Evolutionary conservation across 805 yeast species (phyloP).

Genomic region (Candida arabinofermentans): DNA sequence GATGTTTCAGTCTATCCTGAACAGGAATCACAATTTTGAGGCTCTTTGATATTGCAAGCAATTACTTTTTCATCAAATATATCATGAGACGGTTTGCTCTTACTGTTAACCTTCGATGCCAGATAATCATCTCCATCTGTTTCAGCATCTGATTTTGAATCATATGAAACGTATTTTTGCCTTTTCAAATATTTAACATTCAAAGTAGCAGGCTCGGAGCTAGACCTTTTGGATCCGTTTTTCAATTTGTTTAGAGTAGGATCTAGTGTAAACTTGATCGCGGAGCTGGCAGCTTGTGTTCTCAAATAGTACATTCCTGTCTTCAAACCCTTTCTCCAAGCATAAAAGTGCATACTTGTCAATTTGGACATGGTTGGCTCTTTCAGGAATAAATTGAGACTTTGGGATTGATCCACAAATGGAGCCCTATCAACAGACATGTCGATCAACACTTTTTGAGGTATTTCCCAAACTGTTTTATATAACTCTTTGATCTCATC

Average conservation of each 20-base stretch:
- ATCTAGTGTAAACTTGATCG: constrained; percentile 86
- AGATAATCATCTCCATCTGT: not conserved
- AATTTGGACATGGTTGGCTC: constrained; percentile 95
- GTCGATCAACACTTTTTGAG: constrained; percentile 80
- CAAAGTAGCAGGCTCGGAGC: constrained; percentile 11
- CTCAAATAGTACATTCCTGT: constrained; percentile 98
- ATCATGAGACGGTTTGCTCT: constrained; percentile 2
- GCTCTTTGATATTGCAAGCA: constrained; percentile 19
- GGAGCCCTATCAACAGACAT: constrained; percentile 80
- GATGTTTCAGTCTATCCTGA: constrained; percentile 24
- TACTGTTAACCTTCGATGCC: not conserved
- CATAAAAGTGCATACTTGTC: constrained; percentile 97
- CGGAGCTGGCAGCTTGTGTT: constrained; percentile 96
- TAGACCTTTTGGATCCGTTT: constrained; percentile 9
- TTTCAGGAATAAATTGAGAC: constrained; percentile 81
- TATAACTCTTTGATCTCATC: constrained; percentile 70
- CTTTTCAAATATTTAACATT: constrained; percentile 7
- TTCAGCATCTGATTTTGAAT: not conserved
- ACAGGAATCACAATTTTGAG: constrained; percentile 38
- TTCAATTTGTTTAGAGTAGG: constrained; percentile 19
- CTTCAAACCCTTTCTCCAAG: constrained; percentile 97
- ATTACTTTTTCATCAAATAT: constrained; percentile 17
- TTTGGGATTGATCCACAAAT: constrained; percentile 86
- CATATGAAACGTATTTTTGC: constrained; percentile 2
- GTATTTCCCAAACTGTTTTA: constrained; percentile 95